Conservation (phyloP, 2,329 filamentous ascomycete genomes). For the Pestalotiopsis sp. region DNA sequence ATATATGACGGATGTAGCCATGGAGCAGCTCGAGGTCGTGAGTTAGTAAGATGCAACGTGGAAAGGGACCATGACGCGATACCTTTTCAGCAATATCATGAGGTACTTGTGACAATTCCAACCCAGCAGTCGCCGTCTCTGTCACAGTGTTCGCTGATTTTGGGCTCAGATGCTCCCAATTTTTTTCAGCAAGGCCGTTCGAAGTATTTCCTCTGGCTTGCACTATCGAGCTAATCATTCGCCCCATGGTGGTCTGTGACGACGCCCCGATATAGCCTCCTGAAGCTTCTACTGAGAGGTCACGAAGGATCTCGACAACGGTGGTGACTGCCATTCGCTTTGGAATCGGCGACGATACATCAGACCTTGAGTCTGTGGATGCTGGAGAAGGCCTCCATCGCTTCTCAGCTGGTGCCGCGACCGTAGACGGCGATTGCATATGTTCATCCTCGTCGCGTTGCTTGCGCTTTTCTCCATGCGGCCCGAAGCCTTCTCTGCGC, state of each 20-base stretch:
- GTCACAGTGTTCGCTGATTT: conserved; percentile 14
- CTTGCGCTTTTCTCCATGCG: conserved; percentile 10
- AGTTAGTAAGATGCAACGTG: neutral
- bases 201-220: conserved; percentile 18
- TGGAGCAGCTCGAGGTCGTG: conserved; percentile 17
- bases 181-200: neutral
- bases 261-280: conserved; percentile 26
- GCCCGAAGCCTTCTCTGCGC: conserved; percentile 13
- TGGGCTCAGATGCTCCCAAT: conserved; percentile 16
- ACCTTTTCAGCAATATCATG: conserved; percentile 22
- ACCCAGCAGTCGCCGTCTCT: neutral
- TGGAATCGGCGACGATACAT: conserved; percentile 6
- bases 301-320: conserved; percentile 23
- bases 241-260: conserved; percentile 25
- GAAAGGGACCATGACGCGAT: neutral
- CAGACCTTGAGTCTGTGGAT: conserved; percentile 3
- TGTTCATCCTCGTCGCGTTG: neutral
- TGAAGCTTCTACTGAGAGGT: conserved; percentile 23
- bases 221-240: conserved; percentile 23
- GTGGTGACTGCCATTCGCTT: conserved; percentile 14
- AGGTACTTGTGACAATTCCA: conserved; percentile 22
- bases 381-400: conserved; percentile 10
- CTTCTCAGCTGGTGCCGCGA: neutral
- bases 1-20: conserved; percentile 27
- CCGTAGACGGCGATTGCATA: neutral